These are phyloP conservation scores for Rickenella mellea DNA, from an alignment of 768 basidiomycete species.

Conservation along the genomic window DNA sequence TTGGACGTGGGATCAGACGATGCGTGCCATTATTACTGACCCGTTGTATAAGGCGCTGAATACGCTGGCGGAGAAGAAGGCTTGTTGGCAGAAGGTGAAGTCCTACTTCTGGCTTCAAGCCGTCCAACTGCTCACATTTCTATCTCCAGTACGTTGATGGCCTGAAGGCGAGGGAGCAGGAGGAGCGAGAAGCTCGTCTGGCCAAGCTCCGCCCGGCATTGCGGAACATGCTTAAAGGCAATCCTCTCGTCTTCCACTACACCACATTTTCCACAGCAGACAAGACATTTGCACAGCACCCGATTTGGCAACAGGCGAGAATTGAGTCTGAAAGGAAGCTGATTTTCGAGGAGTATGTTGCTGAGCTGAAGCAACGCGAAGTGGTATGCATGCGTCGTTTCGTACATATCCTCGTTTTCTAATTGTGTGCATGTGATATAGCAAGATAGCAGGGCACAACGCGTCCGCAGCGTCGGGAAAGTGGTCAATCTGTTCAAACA, in stretches of 20 bases:
- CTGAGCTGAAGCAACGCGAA: slow-evolving; percentile 80
- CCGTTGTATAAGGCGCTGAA: slow-evolving; percentile 92
- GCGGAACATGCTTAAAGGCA: slow-evolving; percentile 78
- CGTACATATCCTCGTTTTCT: slow-evolving; percentile 1
- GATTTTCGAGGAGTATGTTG: slow-evolving; percentile 88
- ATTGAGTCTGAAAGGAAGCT: slow-evolving; percentile 78
- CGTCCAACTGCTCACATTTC: neutral
- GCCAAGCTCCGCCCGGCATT: slow-evolving; percentile 80
- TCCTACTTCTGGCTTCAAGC: neutral
- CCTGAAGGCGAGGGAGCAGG: slow-evolving; percentile 72
- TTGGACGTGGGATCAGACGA: slow-evolving; percentile 98
- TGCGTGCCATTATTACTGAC: slow-evolving; percentile 97
- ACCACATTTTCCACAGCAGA: slow-evolving; percentile 87
- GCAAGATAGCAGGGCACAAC: slow-evolving; percentile 73
- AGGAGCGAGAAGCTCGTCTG: slow-evolving; percentile 76
- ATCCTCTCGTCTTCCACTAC: slow-evolving; percentile 84
- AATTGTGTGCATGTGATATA: slow-evolving; percentile 19
- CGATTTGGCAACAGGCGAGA: slow-evolving; percentile 84
- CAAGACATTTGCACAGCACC: slow-evolving; percentile 75
- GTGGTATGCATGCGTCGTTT: slow-evolving; percentile 53
- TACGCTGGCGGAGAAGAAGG: slow-evolving; percentile 90
- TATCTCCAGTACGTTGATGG: slow-evolving; percentile 60
- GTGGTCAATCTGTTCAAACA: slow-evolving; percentile 79
- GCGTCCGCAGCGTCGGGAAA: slow-evolving; percentile 72
- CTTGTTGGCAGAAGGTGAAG: slow-evolving; percentile 84